Evolutionary conservation across 768 basidiomycete species (phyloP).

Genomic region (Coprinopsis sp.): DNA sequence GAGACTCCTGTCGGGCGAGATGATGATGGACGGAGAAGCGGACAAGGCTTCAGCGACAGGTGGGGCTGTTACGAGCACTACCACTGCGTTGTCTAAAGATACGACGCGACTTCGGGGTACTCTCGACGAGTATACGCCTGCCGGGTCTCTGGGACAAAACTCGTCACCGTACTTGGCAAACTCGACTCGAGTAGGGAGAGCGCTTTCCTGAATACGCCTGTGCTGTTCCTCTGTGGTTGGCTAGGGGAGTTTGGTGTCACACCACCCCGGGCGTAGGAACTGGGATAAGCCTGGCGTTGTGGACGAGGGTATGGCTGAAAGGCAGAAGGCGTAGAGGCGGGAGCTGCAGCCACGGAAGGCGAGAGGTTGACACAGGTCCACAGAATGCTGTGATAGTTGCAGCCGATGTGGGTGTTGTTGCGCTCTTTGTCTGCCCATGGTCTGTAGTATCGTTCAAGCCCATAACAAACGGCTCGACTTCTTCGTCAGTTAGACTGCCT

Average conservation of each 20-base stretch:
- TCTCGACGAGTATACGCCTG: too few relatives aligned
- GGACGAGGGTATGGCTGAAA: constrained; percentile 44
- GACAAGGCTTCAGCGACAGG: too few relatives aligned
- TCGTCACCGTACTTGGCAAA: constrained; percentile 6
- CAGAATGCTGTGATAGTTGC: constrained; percentile 12
- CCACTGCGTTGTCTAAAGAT: too few relatives aligned
- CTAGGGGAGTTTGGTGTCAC: too few relatives aligned
- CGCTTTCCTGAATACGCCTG: constrained; percentile 5
- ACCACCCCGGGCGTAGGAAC: constrained; percentile 44
- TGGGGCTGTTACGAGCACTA: too few relatives aligned
- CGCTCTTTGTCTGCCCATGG: constrained; percentile 33
- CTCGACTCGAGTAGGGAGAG: constrained; percentile 7
- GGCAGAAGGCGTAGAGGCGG: constrained; percentile 36
- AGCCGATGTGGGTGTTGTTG: constrained; percentile 56
- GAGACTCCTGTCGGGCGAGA: too few relatives aligned
- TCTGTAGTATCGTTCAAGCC: constrained; percentile 32
- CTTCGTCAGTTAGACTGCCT: constrained; percentile 16
- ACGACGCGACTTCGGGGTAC: too few relatives aligned
- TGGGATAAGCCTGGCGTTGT: constrained; percentile 59
- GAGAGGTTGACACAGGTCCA: constrained; percentile 13
- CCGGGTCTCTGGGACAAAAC: constrained; percentile 12
- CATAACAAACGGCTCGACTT: constrained; percentile 17
- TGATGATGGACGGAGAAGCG: too few relatives aligned
- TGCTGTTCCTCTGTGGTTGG: too few relatives aligned
- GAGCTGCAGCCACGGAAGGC: constrained; percentile 33